Percentiles rank a stretch among this genome's conserved stretches.
phyloP scores from a whole-genome alignment of 345 rosid species.

The Physaria fendleri region DNA sequence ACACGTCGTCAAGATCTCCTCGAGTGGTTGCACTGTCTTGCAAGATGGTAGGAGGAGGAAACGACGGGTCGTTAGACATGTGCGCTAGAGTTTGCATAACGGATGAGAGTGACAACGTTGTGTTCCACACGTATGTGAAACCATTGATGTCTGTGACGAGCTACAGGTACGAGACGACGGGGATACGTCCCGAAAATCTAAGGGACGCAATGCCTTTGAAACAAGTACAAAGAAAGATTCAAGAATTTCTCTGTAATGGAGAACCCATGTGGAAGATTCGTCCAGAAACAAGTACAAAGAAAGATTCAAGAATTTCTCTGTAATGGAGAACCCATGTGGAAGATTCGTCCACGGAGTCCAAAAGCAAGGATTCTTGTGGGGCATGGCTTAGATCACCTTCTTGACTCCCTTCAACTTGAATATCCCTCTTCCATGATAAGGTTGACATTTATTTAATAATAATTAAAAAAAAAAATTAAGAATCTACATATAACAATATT shows the following conservation, averaged over 20 bases:
- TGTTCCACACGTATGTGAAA: constrained; percentile 75
- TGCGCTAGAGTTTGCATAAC: constrained; percentile 78
- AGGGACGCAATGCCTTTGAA: constrained; percentile 67
- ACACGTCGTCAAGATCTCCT: constrained; percentile 38
- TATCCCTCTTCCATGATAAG: constrained; percentile 77
- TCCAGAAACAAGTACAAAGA: constrained; percentile 64
- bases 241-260: constrained; percentile 82
- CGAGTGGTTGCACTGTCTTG: constrained; percentile 71
- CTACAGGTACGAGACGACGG: constrained; percentile 79
- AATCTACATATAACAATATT: not conserved
- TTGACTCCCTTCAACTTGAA: constrained; percentile 65
- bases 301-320: constrained; percentile 83
- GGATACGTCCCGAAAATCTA: constrained; percentile 65
- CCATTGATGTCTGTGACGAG: constrained; percentile 68
- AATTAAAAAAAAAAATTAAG: not conserved
- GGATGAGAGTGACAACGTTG: constrained; percentile 63
- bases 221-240: constrained; percentile 71
- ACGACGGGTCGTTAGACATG: constrained; percentile 73
- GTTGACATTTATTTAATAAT: constrained; percentile 35
- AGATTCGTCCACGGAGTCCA: constrained; percentile 66
- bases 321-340: constrained; percentile 92
- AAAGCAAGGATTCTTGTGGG: constrained; percentile 90
- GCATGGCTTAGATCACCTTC: constrained; percentile 80
- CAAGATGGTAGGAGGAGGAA: constrained; percentile 95
- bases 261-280: constrained; percentile 91